Base-by-base conservation (phyloP, 23 red algal genomes). In the Gracilaria domingensis region DNA sequence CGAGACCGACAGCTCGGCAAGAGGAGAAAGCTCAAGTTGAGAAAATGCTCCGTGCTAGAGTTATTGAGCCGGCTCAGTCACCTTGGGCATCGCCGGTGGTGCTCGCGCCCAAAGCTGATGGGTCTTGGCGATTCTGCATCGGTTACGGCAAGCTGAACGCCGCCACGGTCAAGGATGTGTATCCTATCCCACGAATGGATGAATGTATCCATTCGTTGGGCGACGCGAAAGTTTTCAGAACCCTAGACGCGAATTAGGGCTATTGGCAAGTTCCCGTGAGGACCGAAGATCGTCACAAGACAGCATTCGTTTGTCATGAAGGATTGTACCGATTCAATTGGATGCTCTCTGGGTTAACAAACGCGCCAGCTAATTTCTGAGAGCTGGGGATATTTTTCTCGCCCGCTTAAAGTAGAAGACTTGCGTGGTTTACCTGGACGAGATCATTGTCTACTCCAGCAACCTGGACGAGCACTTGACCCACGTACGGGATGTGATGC, bases 321-420 rank as follows among this genome's bases (percentile, higher is more conserved):
- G 79, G 44, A 12, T 26, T 23, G 4, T 82, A 57, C 24, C 48
- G 32, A 8, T 82, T 34, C 48, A 82, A 58, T 8, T 21, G 17
- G 23, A 48, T 82, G 17, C 79, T 42, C 23, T 82, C 60, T 60
- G 45, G 44, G 61, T 12, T 45, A 7, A 40, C 49, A 14, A 82
- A 82, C 34, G 79, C 79, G 0, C 79, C 79, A n/a, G 45, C 47
- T 1, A 82, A 0, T 82, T 82, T 33, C 49, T 34, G 12, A 53
- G 49, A 25, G 79, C 47, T 4, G 23, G 59, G 3, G 79, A 82
- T 23, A 20, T 82, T 18, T n/a, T 36, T 59, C 40, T 82, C 0
- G 33, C 17, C 49, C 28, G 79, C 6, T 24, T 82, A 12, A 48
- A 56, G 23, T 82, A 12, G 79, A 32, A 45, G 42, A 45, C 29